phyloP scores from a whole-genome alignment of 1,284 basidiomycete genomes.

The Cutaneotrichosporon spelunceum region DNA sequence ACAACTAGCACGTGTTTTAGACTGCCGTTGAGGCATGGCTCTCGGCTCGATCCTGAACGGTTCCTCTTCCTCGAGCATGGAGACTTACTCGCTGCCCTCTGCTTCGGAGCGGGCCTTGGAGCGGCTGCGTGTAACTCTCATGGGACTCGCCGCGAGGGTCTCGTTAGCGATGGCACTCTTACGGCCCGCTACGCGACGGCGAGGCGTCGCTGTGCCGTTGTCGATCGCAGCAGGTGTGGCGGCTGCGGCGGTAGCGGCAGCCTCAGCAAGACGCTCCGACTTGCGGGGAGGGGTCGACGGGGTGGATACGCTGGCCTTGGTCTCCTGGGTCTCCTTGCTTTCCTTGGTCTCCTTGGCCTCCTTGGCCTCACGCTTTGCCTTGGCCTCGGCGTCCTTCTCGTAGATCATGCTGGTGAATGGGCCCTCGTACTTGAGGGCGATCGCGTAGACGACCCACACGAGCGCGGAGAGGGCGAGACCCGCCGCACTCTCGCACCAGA shows the following conservation, averaged over 20 bases:
- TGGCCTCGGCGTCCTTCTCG: constrained; percentile 28
- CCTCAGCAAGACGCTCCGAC: constrained; percentile 17
- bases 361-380: constrained; percentile 11
- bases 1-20: neutral
- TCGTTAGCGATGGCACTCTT: constrained; percentile 12
- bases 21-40: constrained; percentile 22
- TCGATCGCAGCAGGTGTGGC: constrained; percentile 21
- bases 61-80: neutral
- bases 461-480: constrained; percentile 71
- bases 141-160: constrained; percentile 29
- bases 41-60: neutral
- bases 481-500: constrained; percentile 80
- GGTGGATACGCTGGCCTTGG: constrained; percentile 15
- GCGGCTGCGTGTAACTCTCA: constrained; percentile 46
- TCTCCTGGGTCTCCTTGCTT: constrained; percentile 11
- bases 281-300: constrained; percentile 26
- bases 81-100: constrained; percentile 26
- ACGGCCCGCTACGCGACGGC: constrained; percentile 13
- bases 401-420: constrained; percentile 54
- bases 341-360: constrained; percentile 12
- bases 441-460: constrained; percentile 75
- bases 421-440: constrained; percentile 79
- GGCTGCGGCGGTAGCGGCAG: neutral
- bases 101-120: constrained; percentile 41
- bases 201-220: constrained; percentile 16